A percentile compares a stretch with the other conserved stretches of the same genome.
These are phyloP conservation scores for Fallopia convolvulus DNA, from an alignment of 148 eudicot species.

Conservation along the genomic window DNA sequence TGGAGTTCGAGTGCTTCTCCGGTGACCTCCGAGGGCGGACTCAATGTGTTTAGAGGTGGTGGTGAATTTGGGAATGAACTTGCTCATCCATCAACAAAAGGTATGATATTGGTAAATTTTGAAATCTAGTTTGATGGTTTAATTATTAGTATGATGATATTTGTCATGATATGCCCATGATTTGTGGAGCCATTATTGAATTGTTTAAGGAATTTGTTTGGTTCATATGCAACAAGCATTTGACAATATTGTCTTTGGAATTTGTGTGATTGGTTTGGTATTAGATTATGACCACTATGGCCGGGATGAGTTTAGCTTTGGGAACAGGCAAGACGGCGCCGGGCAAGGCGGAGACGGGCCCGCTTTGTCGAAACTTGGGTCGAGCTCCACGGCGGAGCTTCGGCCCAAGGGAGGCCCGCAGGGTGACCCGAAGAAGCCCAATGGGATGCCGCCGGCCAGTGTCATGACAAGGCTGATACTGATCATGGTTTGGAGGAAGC, in stretches of 20 bases:
- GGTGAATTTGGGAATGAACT: slow-evolving; percentile 43
- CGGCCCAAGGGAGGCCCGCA: slow-evolving; percentile 14
- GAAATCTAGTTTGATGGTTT: not conserved
- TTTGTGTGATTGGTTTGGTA: not conserved
- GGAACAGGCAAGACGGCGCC: slow-evolving; percentile 36
- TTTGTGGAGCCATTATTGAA: slow-evolving; percentile 5
- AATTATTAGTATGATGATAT: too few relatives aligned
- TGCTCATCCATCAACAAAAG: slow-evolving; percentile 62
- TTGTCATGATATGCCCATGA: too few relatives aligned
- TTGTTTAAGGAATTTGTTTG: not conserved
- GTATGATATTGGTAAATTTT: slow-evolving; percentile 14
- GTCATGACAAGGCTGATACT: slow-evolving; percentile 76
- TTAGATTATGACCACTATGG: slow-evolving; percentile 76
- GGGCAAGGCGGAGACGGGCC: slow-evolving; percentile 53
- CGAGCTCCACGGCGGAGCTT: slow-evolving; percentile 75
- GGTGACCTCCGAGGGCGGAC: slow-evolving; percentile 71
- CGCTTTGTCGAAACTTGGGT: slow-evolving; percentile 59
- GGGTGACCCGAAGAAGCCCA: not conserved
- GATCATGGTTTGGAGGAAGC: slow-evolving; percentile 87
- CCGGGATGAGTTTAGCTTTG: slow-evolving; percentile 70
- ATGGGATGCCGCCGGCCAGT: slow-evolving; percentile 58
- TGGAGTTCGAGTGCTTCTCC: slow-evolving; percentile 79
- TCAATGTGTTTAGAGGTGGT: slow-evolving; percentile 67
- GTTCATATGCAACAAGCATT: not conserved
- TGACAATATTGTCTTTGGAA: not conserved